Base-by-base conservation (phyloP, 2,329 filamentous ascomycete species). In the Allantophomopsis cytisporea region DNA sequence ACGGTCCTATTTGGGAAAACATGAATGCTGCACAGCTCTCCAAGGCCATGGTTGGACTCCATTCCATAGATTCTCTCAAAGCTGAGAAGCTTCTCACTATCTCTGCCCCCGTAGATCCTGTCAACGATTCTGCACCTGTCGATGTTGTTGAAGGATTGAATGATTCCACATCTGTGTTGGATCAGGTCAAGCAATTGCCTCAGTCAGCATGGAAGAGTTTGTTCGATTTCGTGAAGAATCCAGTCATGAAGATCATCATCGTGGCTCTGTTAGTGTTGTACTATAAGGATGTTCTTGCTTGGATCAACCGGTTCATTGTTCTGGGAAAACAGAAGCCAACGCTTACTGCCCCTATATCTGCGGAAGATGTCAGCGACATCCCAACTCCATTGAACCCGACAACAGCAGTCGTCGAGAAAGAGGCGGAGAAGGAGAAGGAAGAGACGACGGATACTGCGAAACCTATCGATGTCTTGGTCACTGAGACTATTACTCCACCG, bases 41-140 rank as follows among this genome's bases (percentile, higher is more conserved):
- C 10, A 68, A 74, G 40, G 76, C 69, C 2, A 61, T 89, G 40
- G 70, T 83, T 7, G 83, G 83, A n/a, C 80, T 80, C 1, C 83
- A 88, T 52, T 71, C 69, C 2, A 63, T 83, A 31, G 71, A 75
- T 23, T 61, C 62, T 37, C 53, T 53, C 6, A 55, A 57, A 18
- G 53, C 54, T 3, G 60, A 63, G n/a, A 58, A 53, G n/a, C 58
- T 67, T 15, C 60, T 65, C 15, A 65, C 62, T 34, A 63, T 70
- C 33, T 60, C 61, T 1, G 60, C 56, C 8, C 58, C 64, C 15
- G 39, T 46, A 12, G 47, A 50, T 4, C 43, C 43, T 23, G 31
- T 45, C 20, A 47, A 53, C 12, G 61, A 65, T 18, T 51, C 59
- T 4, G 56, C 58, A 1, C 60, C 54, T 3, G 4, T 35, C 4